phyloP scores from a whole-genome alignment of 2,329 filamentous ascomycete genomes.

The Calonectria montana region DNA sequence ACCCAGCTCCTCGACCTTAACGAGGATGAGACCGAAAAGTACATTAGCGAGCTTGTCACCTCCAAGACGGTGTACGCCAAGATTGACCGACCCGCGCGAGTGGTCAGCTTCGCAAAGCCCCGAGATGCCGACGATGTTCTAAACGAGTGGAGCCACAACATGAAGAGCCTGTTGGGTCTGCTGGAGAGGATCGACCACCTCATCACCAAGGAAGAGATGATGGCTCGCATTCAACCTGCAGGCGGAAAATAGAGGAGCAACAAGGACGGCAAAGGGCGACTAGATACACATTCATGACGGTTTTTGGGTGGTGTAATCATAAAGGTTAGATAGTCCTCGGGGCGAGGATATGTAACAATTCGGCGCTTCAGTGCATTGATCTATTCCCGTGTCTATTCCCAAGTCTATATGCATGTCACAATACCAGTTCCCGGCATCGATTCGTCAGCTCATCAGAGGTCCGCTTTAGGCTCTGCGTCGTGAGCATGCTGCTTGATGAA shows the following conservation, averaged over 20 bases:
- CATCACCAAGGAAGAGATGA: constrained; percentile 99
- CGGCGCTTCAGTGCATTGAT: constrained; percentile 37
- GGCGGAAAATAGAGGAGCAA: constrained; percentile 48
- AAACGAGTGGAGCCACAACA: constrained; percentile 99
- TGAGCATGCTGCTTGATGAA: constrained; percentile 68
- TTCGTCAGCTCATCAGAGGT: constrained; percentile 29
- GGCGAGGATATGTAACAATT: constrained; percentile 46
- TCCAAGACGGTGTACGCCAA: constrained; percentile 98
- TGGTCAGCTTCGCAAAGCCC: constrained; percentile 95
- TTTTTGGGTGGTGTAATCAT: constrained; percentile 46
- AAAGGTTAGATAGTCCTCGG: constrained; percentile 49
- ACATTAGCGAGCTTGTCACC: constrained; percentile 96
- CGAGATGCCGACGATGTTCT: constrained; percentile 94
- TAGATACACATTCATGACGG: constrained; percentile 43
- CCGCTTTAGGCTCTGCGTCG: constrained; percentile 40
- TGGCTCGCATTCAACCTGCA: constrained; percentile 90
- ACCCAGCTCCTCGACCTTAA: constrained; percentile 91
- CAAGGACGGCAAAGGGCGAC: constrained; percentile 28
- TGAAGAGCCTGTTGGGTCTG: constrained; percentile 89
- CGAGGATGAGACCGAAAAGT: constrained; percentile 98
- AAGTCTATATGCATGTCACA: constrained; percentile 24
- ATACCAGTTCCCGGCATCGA: neutral
- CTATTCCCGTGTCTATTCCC: constrained; percentile 38
- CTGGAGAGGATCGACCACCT: constrained; percentile 95
- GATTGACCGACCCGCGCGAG: constrained; percentile 91